Evolutionary conservation across 2,329 filamentous ascomycete species (phyloP).

Genomic region (Penicillium rolfsii): DNA sequence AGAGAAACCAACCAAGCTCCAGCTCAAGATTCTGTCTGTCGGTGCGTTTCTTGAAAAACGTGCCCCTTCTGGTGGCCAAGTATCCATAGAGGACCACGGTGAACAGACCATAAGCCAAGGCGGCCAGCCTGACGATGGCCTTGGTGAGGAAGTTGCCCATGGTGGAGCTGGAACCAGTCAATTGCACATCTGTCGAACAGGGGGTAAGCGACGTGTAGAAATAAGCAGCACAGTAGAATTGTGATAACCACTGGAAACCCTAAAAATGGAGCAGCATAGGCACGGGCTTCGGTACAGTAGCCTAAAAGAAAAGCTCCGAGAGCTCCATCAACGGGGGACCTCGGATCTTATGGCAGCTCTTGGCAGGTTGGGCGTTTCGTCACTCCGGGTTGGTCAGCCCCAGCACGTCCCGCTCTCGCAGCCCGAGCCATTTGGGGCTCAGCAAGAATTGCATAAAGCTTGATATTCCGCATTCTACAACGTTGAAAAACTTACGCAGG

Average conservation of each 20-base stretch:
- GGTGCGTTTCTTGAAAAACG: conserved; percentile 42
- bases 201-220: not conserved
- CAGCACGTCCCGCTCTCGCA: not conserved
- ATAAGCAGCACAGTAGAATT: not conserved
- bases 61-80: conserved; percentile 37
- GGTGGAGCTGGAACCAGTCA: not conserved
- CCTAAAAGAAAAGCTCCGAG: not conserved
- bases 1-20: conserved; percentile 42
- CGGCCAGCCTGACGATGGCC: conserved; percentile 22
- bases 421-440: not conserved
- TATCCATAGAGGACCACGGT: conserved; percentile 39
- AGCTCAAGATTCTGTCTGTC: conserved; percentile 48
- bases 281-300: not conserved
- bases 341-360: conserved; percentile 4
- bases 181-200: not conserved
- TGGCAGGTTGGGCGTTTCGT: not conserved
- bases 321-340: conserved; percentile 8
- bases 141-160: conserved; percentile 31
- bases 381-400: not conserved
- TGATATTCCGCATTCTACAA: not conserved
- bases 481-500: not conserved
- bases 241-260: not conserved
- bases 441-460: not conserved
- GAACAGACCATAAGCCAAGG: conserved; percentile 42
- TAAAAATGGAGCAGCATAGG: not conserved